Base-by-base conservation (phyloP, 139 green algal species). In the Diplosphaera chodatii region DNA sequence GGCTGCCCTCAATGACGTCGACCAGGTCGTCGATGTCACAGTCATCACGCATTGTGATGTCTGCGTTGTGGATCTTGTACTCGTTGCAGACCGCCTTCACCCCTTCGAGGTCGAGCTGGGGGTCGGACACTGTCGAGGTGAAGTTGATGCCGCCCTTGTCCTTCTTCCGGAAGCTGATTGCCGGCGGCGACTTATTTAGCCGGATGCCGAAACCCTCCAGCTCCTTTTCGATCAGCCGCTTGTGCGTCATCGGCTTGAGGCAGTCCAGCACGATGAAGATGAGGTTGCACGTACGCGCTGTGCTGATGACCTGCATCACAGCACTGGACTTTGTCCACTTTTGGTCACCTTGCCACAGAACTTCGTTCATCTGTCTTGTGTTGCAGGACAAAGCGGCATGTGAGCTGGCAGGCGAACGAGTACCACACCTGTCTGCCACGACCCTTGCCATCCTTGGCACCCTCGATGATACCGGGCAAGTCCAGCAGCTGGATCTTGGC, bases 181-280 rank as follows among this genome's bases (percentile, higher is more conserved):
- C 89, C 1, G 95, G 94, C 16, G 93, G 93, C 69, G 86, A 82
- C 84, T 99, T 98, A 85, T 99, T 99, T 22, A 99, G 81, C 1
- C 95, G 88, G 78, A 97, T 96, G 72, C 91, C 92, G 78, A 96
- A 97, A 41, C 91, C 87, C 55, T 97, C 91, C 2, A 96, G 84
- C 82, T 97, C 91, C 40, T 96, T 82, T 84, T 97, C 91, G 64
- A 97, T 97, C 40, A 97, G 80, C 59, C 76, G 70, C 81, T 98
- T 98, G 83, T 99, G 95, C 2, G 92, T 97, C 67, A 99, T 92
- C 40, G 95, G 95, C 82, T 99, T 99, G 10, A 99, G 80, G 72
- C 87, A 97, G 78, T 99, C 95, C 55, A 99, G 86, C 63, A 99
- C 90, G 66, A 99, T 98, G 30, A 98, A 79, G 77, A 99, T 99